phyloP scores from a whole-genome alignment of 140 eudicot species.

The Senecio squalidus region DNA sequence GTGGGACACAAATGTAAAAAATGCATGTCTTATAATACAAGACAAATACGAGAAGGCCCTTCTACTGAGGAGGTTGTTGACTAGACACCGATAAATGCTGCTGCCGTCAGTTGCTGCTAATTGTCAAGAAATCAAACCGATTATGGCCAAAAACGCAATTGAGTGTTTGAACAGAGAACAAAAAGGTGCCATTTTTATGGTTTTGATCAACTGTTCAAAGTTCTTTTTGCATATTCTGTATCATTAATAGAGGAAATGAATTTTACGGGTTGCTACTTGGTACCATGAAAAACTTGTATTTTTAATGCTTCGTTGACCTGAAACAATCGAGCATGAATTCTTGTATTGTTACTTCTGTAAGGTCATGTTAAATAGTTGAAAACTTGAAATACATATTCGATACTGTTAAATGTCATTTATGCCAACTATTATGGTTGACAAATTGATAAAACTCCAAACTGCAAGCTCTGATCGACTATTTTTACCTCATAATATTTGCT shows the following conservation, averaged over 20 bases:
- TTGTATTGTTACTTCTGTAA: too few species aligned
- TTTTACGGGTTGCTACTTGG: too few species aligned
- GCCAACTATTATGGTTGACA: too few species aligned
- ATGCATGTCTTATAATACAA: conserved; percentile 73
- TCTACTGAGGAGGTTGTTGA: conserved; percentile 28
- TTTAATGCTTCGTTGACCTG: too few species aligned
- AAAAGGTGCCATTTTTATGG: background rate
- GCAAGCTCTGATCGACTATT: too few species aligned
- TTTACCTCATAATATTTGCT: too few species aligned
- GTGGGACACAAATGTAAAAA: conserved; percentile 59
- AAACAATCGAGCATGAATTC: too few species aligned
- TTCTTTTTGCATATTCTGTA: background rate
- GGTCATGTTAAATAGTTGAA: too few species aligned
- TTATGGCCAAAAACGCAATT: background rate
- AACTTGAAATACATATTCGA: too few species aligned
- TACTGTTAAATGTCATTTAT: too few species aligned
- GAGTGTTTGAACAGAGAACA: background rate
- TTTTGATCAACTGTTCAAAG: background rate
- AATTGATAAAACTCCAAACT: too few species aligned
- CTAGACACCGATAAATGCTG: conserved; percentile 8
- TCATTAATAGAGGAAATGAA: background rate
- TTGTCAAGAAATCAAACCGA: background rate
- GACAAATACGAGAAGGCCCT: conserved; percentile 49
- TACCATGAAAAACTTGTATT: too few species aligned
- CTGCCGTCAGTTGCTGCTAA: background rate